Base-by-base conservation (phyloP, 1,284 basidiomycete species). In the Irpex sp. region DNA sequence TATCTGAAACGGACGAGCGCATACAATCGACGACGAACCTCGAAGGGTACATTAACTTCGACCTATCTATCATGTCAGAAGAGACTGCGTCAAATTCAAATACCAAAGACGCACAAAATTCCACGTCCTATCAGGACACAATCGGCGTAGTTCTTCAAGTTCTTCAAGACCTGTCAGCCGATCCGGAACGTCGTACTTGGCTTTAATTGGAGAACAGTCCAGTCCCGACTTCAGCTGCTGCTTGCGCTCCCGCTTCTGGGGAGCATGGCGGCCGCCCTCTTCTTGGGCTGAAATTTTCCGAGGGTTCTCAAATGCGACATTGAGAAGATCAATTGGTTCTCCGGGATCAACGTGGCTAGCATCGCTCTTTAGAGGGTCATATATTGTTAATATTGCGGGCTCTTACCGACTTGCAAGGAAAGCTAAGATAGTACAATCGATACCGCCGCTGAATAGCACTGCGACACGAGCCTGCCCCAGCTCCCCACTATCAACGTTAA, bases 291-390 rank as follows among this genome's bases (percentile, higher is more conserved):
- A 78, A 26, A 85, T 78, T 71, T 90, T 89, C 3, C 93, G 84
- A 8, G 94, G 94, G 70, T 97, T 97, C 72, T 97, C 94, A 68
- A 99, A 99, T 0, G 93, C 94, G 3, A 99, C 95, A 70, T 98
- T 99, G 21, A 99, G 78, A 0, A 99, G 78, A 70, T 99, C 97
- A 61, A 99, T 95, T 0, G 94, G 89, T 72, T 95, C 92, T 46
- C 82, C 79, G 5, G 76, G 61, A 1, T 92, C 88, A 31, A 94
- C 71, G 69, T 91, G 85, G 60, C 92, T 94, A 17, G 62, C 58
- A 11, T 17, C 17, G 19, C 6, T 33, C 19, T 21, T n/a, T 21
- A 21, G 26, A 33, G 21, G 9, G 31, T 11, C 19, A 26, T 8
- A 33, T 35, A 26, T 46, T 50, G 21, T 46, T 57, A 33, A n/a